Evolutionary conservation across 1,139 yeast species (phyloP).

Genomic region (Yamadazyma buinensis): DNA sequence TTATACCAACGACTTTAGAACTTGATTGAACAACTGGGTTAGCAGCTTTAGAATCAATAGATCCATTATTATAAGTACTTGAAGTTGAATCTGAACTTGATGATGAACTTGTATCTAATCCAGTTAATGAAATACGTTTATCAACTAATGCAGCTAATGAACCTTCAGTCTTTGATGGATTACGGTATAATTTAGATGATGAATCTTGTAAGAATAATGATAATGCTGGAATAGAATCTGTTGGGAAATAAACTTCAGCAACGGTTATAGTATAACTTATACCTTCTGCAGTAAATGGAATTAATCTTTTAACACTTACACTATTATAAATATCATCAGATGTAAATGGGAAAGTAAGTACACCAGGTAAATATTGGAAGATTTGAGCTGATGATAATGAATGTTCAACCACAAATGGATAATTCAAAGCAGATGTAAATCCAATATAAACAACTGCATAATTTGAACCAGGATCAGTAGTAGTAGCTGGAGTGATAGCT

Average conservation of each 20-base stretch:
- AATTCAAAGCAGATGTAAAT: slow-evolving; percentile 64
- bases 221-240: slow-evolving; percentile 40
- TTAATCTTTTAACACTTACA: slow-evolving; percentile 55
- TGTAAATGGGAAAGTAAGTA: slow-evolving; percentile 51
- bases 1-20: slow-evolving; percentile 52
- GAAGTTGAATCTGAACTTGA: slow-evolving; percentile 22
- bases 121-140: slow-evolving; percentile 58
- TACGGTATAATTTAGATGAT: slow-evolving; percentile 47
- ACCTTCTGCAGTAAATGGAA: slow-evolving; percentile 58
- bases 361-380: slow-evolving; percentile 63
- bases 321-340: slow-evolving; percentile 25
- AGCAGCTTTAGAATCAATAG: slow-evolving; percentile 29
- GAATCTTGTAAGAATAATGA: slow-evolving; percentile 40
- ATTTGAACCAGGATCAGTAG: slow-evolving; percentile 43
- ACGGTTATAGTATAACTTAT: slow-evolving; percentile 62
- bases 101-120: slow-evolving; percentile 30
- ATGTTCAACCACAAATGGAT: slow-evolving; percentile 65
- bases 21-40: slow-evolving; percentile 21
- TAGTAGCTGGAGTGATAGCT: slow-evolving; percentile 57
- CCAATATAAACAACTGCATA: slow-evolving; percentile 64
- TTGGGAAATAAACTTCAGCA: slow-evolving; percentile 73
- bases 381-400: slow-evolving; percentile 73
- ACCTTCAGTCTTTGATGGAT: slow-evolving; percentile 42
- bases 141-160: slow-evolving; percentile 59
- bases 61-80: slow-evolving; percentile 37